Percentiles rank a stretch among this genome's conserved stretches.
Conservation (phyloP, 2,329 filamentous ascomycete genomes). For the Fusarium sp. region DNA sequence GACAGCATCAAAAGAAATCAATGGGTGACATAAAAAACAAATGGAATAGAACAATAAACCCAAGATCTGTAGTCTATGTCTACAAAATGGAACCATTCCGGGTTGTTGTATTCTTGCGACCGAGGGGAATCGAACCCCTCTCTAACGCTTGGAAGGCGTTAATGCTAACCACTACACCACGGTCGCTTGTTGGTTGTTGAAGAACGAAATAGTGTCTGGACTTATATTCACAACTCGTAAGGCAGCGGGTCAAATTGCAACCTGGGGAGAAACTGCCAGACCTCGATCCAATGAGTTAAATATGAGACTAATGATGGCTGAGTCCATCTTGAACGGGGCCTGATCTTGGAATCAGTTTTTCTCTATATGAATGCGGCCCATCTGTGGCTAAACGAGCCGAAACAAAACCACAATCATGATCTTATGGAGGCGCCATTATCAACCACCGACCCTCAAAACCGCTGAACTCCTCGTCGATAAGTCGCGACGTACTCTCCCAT, state of each 20-base stretch:
- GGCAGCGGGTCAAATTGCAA: fast-evolving
- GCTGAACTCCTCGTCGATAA: slow-evolving; percentile 28
- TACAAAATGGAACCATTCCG: background rate
- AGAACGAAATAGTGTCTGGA: fast-evolving
- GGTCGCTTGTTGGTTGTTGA: background rate
- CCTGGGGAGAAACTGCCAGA: fast-evolving
- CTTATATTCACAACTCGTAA: fast-evolving
- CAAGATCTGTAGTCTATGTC: fast-evolving
- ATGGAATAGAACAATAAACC: background rate
- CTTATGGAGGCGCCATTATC: slow-evolving; percentile 30
- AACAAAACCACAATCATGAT: background rate
- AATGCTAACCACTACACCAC: slow-evolving; percentile 31
- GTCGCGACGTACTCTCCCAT: slow-evolving; percentile 15
- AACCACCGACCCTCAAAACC: slow-evolving; percentile 27
- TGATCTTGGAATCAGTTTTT: fast-evolving
- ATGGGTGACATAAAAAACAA: too few species aligned
- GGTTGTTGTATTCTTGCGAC: background rate
- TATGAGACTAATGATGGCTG: fast-evolving
- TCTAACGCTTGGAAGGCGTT: slow-evolving; percentile 29
- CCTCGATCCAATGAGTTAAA: background rate
- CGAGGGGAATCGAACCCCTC: slow-evolving; percentile 28
- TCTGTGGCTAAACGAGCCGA: background rate
- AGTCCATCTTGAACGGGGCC: fast-evolving
- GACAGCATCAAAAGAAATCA: too few species aligned
- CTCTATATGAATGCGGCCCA: background rate